Evolutionary conservation across 2,329 filamentous ascomycete genomes (phyloP).

Genomic region (Elsinoe perseae): DNA sequence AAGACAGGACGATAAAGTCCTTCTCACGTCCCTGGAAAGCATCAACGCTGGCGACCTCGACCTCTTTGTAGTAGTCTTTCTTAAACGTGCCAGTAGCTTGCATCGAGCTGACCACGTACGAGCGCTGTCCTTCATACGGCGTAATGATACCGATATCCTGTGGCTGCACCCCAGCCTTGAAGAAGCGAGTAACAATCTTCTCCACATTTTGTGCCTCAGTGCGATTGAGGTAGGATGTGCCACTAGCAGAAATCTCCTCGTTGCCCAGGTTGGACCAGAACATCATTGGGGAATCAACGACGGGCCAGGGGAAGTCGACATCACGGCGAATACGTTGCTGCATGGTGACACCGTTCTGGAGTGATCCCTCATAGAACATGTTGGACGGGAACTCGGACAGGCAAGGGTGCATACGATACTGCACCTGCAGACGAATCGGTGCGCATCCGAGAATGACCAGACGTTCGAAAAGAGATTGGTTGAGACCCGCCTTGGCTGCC

Average conservation of each 20-base stretch:
- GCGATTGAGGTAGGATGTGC: slow-evolving; percentile 95
- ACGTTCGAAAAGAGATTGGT: slow-evolving; percentile 97
- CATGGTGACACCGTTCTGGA: slow-evolving; percentile 93
- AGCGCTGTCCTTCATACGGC: slow-evolving; percentile 95
- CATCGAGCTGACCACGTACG: slow-evolving; percentile 99
- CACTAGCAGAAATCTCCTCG: slow-evolving; percentile 95
- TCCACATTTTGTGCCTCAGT: slow-evolving; percentile 96
- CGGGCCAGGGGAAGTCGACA: slow-evolving; percentile 97
- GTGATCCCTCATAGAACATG: slow-evolving; percentile 97
- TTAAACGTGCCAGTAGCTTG: slow-evolving; percentile 95
- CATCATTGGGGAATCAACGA: slow-evolving; percentile 95
- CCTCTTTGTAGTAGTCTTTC: slow-evolving; percentile 97
- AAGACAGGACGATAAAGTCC: slow-evolving; percentile 96
- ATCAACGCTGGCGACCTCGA: slow-evolving; percentile 96
- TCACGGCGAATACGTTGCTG: slow-evolving; percentile 82
- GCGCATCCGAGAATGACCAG: slow-evolving; percentile 84
- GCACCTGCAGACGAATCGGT: slow-evolving; percentile 88
- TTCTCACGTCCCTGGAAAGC: slow-evolving; percentile 99
- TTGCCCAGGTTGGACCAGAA: slow-evolving; percentile 98
- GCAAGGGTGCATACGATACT: slow-evolving; percentile 98
- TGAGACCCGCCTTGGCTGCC: slow-evolving; percentile 91
- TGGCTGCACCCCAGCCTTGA: slow-evolving; percentile 96
- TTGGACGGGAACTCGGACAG: slow-evolving; percentile 96
- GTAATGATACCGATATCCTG: slow-evolving; percentile 95
- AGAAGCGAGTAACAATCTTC: slow-evolving; percentile 96